Evolutionary conservation across 805 yeast species (phyloP), one percentile per base, ranked within the genome.

Genomic region (Candida manassasensis): DNA sequence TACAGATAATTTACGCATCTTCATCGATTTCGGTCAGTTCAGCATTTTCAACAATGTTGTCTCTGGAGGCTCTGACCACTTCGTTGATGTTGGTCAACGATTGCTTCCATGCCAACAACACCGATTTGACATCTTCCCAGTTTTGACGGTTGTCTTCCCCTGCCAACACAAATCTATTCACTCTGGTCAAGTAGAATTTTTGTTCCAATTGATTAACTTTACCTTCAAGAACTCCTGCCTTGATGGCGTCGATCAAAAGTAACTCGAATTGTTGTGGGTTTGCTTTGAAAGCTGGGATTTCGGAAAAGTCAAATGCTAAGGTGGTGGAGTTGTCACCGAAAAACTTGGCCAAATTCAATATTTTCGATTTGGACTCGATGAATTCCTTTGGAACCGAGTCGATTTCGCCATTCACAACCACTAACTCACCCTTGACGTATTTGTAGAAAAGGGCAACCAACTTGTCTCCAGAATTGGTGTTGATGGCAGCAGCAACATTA

Each of bases 161-260:
- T 25, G 70, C 69, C 40, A 65, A 41, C 29, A 67, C 52, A 33
- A 65, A 61, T 45, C 66, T 57, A 48, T 60, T 65, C 14, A 60
- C 67, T 49, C 66, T 62, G 21, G 59, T 60, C 44, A 67, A 62
- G 41, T 58, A 53, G 47, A 67, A 67, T 6, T 60, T 52, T 40
- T 62, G 59, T 24, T 61, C 63, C 29, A 66, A 55, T 50, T 67
- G 73, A 49, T 67, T 64, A 44, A 67, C 58, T 45, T 65, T 67
- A 35, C 72, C 73, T 50, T 67, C 71, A 34, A 67, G 48, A 34
- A 67, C 64, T 29, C 66, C 67, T n/a, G 64, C 54, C 47, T 64
- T 65, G 42, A 67, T 66, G 25, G 70, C 56, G 44, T 61, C 63
- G 27, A 67, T 59, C 42, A 67, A 50, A 39, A 67, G 54, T 29